A percentile compares a stretch with the other conserved stretches of the same genome.
Evolutionary conservation across 1,284 basidiomycete species (phyloP).

Genomic region (Laetiporus sulphureus): DNA sequence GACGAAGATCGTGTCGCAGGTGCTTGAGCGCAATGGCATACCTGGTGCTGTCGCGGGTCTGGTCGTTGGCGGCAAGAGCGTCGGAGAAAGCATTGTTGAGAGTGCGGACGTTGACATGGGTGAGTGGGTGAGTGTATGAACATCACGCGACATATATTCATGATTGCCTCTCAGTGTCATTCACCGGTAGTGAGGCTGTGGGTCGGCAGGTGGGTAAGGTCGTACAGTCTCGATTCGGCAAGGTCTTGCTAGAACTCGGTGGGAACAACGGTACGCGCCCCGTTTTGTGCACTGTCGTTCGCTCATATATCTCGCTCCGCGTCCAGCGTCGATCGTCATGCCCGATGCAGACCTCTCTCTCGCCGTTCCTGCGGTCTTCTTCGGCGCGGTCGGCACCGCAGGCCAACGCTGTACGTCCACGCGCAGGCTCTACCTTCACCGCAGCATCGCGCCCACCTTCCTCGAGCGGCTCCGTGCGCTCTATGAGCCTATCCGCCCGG

Average conservation of each 20-base stretch:
- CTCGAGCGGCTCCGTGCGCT: conserved; percentile 67
- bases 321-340: conserved; percentile 81
- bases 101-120: conserved; percentile 72
- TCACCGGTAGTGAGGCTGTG: conserved; percentile 89
- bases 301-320: too few species aligned
- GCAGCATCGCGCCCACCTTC: conserved; percentile 71
- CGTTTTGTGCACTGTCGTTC: too few species aligned
- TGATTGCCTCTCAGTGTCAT: conserved; percentile 60
- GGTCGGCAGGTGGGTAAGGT: conserved; percentile 79
- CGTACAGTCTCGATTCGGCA: conserved; percentile 79
- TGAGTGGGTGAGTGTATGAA: conserved; percentile 22
- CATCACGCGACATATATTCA: too few species aligned
- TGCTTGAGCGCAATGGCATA: conserved; percentile 78
- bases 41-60: conserved; percentile 81
- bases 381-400: conserved; percentile 91
- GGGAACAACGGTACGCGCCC: conserved; percentile 79
- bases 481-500: conserved; percentile 64
- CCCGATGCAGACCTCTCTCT: conserved; percentile 88
- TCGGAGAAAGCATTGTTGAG: conserved; percentile 74
- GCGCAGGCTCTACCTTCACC: conserved; percentile 84
- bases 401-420: conserved; percentile 96
- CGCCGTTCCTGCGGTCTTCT: conserved; percentile 86
- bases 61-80: conserved; percentile 77
- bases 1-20: conserved; percentile 75
- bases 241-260: conserved; percentile 87